Evolutionary conservation across 441 rosid species (phyloP).

Genomic region (Corymbia calophylla): DNA sequence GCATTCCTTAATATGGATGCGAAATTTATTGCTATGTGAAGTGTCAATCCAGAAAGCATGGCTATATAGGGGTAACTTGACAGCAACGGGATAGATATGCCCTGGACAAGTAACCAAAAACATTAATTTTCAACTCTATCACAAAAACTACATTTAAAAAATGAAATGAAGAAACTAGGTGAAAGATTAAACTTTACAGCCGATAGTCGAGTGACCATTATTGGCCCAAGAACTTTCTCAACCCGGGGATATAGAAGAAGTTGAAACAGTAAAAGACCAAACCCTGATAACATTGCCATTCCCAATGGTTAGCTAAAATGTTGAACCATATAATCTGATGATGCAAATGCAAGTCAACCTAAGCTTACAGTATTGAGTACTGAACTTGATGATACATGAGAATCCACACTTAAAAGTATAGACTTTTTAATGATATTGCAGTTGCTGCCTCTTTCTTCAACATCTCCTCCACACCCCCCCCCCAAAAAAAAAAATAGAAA

Average conservation of each 20-base stretch:
- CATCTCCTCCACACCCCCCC: background rate
- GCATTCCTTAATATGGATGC: constrained; percentile 47
- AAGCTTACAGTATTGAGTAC: background rate
- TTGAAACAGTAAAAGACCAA: constrained; percentile 58
- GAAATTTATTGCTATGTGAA: constrained; percentile 35
- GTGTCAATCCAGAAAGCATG: constrained; percentile 45
- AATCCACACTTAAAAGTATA: background rate
- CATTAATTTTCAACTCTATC: background rate
- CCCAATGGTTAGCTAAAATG: background rate
- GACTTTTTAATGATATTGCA: background rate
- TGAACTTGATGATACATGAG: background rate
- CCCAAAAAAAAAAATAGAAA: background rate
- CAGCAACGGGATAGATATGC: constrained; percentile 45
- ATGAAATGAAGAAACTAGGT: background rate
- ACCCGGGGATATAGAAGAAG: constrained; percentile 44
- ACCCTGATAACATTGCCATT: constrained; percentile 21
- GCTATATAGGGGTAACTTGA: constrained; percentile 54
- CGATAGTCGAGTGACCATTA: constrained; percentile 36
- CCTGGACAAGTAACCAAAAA: constrained; percentile 24
- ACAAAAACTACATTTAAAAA: background rate
- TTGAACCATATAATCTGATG: background rate
- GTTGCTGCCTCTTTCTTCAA: background rate
- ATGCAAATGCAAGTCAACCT: background rate
- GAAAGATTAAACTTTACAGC: constrained; percentile 25
- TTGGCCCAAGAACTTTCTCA: constrained; percentile 41